Evolutionary conservation across 805 yeast species (phyloP).

Genomic region (Ogataea nitratoaversa): DNA sequence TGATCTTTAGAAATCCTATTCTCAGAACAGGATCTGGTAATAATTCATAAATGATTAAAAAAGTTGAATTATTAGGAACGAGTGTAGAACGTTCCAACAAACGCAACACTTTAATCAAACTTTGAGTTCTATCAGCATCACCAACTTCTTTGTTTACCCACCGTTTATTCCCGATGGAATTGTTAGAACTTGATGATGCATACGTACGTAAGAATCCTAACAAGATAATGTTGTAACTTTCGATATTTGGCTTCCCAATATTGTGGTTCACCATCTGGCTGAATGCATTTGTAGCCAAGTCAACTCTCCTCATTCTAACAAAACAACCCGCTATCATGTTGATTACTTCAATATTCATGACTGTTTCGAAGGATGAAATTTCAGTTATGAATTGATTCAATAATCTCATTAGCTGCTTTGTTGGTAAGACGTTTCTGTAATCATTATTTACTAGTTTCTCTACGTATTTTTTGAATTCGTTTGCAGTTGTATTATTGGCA

Average conservation of each 20-base stretch:
- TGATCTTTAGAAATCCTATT: conserved; percentile 7
- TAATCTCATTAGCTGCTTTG: neutral
- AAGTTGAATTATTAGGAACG: conserved; percentile 6
- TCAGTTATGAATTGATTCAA: conserved; percentile 1
- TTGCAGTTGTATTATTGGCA: neutral
- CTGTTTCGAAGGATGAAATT: neutral
- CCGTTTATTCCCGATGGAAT: neutral
- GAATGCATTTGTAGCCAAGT: conserved; percentile 1
- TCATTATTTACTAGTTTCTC: conserved; percentile 2
- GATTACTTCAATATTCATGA: conserved; percentile 4
- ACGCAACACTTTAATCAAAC: neutral
- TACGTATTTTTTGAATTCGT: conserved; percentile 1
- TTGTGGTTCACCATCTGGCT: conserved; percentile 1
- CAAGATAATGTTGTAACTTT: conserved; percentile 8
- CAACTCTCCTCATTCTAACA: conserved; percentile 1
- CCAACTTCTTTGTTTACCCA: neutral
- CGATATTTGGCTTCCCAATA: conserved; percentile 2
- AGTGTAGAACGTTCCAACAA: conserved; percentile 4
- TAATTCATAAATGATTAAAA: conserved; percentile 2
- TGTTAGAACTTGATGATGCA: no score
- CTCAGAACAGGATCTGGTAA: conserved; percentile 1
- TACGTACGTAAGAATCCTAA: neutral
- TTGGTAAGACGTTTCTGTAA: neutral
- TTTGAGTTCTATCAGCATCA: no score
- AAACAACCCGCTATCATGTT: conserved; percentile 10